Evolutionary conservation across 2,329 filamentous ascomycete species (phyloP), one percentile per base, ranked within the genome.

Genomic region (Parafenestella ontariensis): DNA sequence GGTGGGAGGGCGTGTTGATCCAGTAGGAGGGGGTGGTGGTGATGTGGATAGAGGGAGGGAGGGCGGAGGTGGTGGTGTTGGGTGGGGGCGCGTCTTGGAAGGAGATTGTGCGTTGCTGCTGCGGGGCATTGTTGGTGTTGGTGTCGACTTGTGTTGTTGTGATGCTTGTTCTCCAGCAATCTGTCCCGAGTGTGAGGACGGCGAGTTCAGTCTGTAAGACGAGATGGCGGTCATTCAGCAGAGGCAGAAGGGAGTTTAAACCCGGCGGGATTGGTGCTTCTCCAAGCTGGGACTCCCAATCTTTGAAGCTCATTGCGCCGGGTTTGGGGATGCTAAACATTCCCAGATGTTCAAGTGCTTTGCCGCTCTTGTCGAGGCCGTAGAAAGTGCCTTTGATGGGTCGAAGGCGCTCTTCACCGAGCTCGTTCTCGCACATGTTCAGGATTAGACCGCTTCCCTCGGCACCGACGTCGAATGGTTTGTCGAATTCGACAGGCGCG

Each of bases 351-450:
- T 24, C 9, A 13, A 46, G 44, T 5, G 24, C 24, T 20, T 18
- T 28, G 21, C 18, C 13, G 6, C 5, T 44, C n/a, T 46, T 15
- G 3, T 46, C n/a, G 18, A 46, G 17, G 9, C 44, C 28, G 15
- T 37, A 46, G 17, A 46, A 46, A 4, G 33, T 36, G 7, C 44
- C 33, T 18, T 46, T 46, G 15, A 29, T 29, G 1, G 44, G 44
- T 13, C 44, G 44, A 6, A 46, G 36, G 29, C 44, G 44, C 24
- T 46, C 44, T 17, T 46, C 44, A 29, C 44, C 44, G 17, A 34
- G 20, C 1, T 10, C 28, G 28, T 31, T 31, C 28, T 36, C 33
- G 29, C 21, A 21, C 5, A 23, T 10, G n/a, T 31, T 15, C 9
- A 17, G 17, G 17, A 46, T 18, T 13, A 46, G 10, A 18, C 28